Conservation (phyloP, 2,329 filamentous ascomycete species). For the Periconia sp. region DNA sequence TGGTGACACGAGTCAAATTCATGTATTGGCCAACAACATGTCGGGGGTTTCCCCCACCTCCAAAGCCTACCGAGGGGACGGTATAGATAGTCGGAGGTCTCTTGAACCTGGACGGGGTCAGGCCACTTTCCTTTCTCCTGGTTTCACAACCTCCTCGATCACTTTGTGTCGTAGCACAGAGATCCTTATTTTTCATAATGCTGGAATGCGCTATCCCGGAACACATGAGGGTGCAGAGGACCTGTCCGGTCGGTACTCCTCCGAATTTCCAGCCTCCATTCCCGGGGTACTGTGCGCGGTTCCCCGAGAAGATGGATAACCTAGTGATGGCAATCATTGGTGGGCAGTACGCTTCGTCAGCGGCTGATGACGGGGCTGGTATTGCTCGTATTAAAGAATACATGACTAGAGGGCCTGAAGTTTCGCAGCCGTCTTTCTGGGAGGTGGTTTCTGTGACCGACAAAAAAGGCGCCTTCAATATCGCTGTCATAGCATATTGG, state of each 20-base stretch:
- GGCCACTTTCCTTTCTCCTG: no score
- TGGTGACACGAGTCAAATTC: neutral
- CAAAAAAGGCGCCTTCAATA: constrained; percentile 35
- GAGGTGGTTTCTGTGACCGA: constrained; percentile 38
- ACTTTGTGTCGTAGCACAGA: no score
- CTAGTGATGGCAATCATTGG: constrained; percentile 42
- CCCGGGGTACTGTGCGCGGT: constrained; percentile 36
- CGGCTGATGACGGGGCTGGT: neutral
- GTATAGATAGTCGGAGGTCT: neutral
- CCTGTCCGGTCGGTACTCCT: constrained; percentile 20
- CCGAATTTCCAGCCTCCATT: constrained; percentile 31
- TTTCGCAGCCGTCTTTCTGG: constrained; percentile 25
- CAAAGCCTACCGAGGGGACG: neutral
- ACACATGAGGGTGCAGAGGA: constrained; percentile 19
- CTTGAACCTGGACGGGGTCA: no score
- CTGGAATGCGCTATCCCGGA: constrained; percentile 28
- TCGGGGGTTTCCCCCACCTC: neutral
- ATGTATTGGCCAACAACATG: neutral
- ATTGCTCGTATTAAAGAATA: constrained; percentile 19
- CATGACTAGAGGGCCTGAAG: constrained; percentile 12
- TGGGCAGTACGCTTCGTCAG: constrained; percentile 23
- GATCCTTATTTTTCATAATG: constrained; percentile 6
- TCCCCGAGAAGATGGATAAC: constrained; percentile 29
- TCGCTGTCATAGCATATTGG: constrained; percentile 46
- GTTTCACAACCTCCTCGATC: no score